Evolutionary conservation across 345 rosid genomes (phyloP).

Genomic region (Gynandropsis gynandra): DNA sequence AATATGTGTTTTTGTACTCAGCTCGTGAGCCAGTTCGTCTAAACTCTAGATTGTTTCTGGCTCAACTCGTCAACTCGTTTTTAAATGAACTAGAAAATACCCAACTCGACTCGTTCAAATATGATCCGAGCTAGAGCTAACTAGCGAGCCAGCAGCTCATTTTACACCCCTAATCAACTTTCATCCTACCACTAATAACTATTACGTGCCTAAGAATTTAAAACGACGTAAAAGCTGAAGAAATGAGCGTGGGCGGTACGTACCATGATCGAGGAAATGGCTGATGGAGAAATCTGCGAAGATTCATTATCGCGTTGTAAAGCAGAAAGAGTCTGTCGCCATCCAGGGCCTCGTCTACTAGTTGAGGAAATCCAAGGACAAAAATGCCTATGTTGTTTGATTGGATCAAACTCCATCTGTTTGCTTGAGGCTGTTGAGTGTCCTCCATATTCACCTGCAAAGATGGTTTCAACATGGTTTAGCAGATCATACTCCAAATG

Average conservation of each 20-base stretch:
- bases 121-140: too few species aligned
- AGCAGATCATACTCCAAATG: neutral
- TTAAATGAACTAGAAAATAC: too few species aligned
- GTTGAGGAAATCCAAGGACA: conserved; percentile 87
- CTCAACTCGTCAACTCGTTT: too few species aligned
- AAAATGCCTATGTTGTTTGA: conserved; percentile 85
- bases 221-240: neutral
- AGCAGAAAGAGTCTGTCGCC: conserved; percentile 77
- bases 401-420: conserved; percentile 73
- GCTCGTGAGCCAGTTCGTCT: too few species aligned
- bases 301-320: conserved; percentile 43
- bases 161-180: too few species aligned
- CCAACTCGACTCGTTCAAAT: too few species aligned
- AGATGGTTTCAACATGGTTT: conserved; percentile 6
- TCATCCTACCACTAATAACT: neutral
- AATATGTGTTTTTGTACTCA: too few species aligned
- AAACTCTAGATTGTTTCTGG: too few species aligned
- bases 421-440: conserved; percentile 30
- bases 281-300: conserved; percentile 31
- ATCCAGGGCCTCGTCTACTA: conserved; percentile 54
- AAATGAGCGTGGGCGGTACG: neutral
- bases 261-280: conserved; percentile 65
- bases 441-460: too few species aligned
- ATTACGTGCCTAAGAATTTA: neutral
- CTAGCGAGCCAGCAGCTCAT: too few species aligned